Evolutionary conservation across 2,329 filamentous ascomycete genomes (phyloP).

Genomic region (Ustilaginoidea virens): DNA sequence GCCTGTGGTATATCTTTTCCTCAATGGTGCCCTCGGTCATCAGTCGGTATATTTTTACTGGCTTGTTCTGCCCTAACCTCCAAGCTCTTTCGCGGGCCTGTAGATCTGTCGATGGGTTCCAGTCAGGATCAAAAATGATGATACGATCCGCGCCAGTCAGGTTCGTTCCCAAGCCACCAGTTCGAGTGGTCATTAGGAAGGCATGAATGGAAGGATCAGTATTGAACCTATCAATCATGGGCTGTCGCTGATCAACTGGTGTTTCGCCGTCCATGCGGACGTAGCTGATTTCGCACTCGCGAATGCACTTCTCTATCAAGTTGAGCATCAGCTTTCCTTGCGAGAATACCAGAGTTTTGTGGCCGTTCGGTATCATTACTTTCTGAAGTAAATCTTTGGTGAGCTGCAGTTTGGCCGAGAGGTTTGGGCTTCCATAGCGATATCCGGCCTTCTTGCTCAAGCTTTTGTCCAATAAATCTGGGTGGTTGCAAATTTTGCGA

Average conservation of each 20-base stretch:
- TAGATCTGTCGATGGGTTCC: slow-evolving; percentile 94
- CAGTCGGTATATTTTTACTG: slow-evolving; percentile 92
- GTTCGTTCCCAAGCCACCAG: slow-evolving; percentile 86
- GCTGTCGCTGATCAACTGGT: slow-evolving; percentile 74
- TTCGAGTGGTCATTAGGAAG: slow-evolving; percentile 89
- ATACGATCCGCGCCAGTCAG: slow-evolving; percentile 89
- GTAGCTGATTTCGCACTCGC: slow-evolving; percentile 55
- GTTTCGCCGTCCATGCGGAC: slow-evolving; percentile 90
- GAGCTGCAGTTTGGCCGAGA: slow-evolving; percentile 93
- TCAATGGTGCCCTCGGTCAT: slow-evolving; percentile 98
- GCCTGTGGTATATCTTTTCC: slow-evolving; percentile 97
- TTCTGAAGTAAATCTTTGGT: slow-evolving; percentile 67
- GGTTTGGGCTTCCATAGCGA: slow-evolving; percentile 59
- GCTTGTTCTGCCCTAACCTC: slow-evolving; percentile 86
- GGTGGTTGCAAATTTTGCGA: slow-evolving; percentile 95
- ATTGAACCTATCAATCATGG: slow-evolving; percentile 87
- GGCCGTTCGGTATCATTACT: slow-evolving; percentile 77
- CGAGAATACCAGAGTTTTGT: slow-evolving; percentile 86
- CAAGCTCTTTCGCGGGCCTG: slow-evolving; percentile 92
- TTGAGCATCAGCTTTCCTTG: slow-evolving; percentile 93
- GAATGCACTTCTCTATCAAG: slow-evolving; percentile 74
- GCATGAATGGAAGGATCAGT: slow-evolving; percentile 63
- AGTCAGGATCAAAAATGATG: slow-evolving; percentile 97
- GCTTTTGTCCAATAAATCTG: slow-evolving; percentile 61
- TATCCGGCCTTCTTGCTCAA: slow-evolving; percentile 45